Evolutionary conservation across 108 stramenopile genomes (phyloP), one percentile per base, ranked within the genome.

Genomic region (Cyclotella cryptica): DNA sequence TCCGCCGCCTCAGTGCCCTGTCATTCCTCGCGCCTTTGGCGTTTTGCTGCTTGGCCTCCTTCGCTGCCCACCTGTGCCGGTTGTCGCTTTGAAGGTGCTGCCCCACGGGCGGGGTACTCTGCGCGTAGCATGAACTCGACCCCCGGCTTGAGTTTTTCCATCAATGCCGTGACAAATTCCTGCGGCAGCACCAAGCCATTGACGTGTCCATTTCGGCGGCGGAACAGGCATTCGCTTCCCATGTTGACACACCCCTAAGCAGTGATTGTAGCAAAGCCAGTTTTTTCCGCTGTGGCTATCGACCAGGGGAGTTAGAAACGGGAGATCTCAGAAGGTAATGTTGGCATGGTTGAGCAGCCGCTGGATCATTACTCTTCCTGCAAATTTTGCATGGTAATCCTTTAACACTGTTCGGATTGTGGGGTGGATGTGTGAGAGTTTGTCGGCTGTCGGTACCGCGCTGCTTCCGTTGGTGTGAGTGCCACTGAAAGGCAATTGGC

Each of bases 211-310:
- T 24, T 24, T 21, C 24, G 6, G 3, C 22, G n/a, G 5, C 24
- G n/a, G 21, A 26, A 55, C 1, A 26, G 5, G 24, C 55, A 55
- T 21, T 55, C n/a, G n/a, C 11, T 24, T 3, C 24, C 55, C 55
- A 26, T 55, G 55, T 6, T n/a, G 55, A 55, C 55, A 55, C 3
- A 55, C 55, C 5, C 55, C 55, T 0, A 55, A 21, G 24, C 55
- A 55, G 24, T 55, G 55, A 24, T 55, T 55, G 55, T 55, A 55
- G 55, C 55, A 55, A 7, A 55, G 24, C 11, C 22, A 22, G 22
- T 55, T 55, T 24, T 55, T 55, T 1, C 55, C 55, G 55, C 15
- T 49, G 6, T 49, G 47, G 15, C 47, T n/a, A 49, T 49, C 47
- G n/a, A 49, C 47, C n/a, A 17, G 15, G 15, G 55, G 22, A 55